phyloP scores from a whole-genome alignment of 768 basidiomycete species.

The Collybia mongolica region DNA sequence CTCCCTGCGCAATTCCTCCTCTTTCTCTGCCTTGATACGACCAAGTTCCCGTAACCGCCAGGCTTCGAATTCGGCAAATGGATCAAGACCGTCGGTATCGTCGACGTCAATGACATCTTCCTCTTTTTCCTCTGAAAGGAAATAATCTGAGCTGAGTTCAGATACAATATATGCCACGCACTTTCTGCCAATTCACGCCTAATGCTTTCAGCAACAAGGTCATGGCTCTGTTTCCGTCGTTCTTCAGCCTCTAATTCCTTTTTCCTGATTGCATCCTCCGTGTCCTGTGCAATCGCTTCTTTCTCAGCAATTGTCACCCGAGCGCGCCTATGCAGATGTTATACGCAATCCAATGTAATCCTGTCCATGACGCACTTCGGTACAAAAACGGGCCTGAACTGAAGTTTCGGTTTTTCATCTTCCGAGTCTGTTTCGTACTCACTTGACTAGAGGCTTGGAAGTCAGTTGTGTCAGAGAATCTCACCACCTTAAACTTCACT shows the following conservation, averaged over 20 bases:
- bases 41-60: slow-evolving; percentile 93
- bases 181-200: slow-evolving; percentile 89
- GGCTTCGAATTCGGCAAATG: slow-evolving; percentile 87
- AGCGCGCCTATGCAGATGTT: slow-evolving; percentile 53
- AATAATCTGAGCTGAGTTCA: slow-evolving; percentile 2
- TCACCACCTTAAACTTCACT: slow-evolving; percentile 9
- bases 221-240: slow-evolving; percentile 84
- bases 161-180: slow-evolving; percentile 34
- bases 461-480: too few species aligned
- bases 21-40: slow-evolving; percentile 94
- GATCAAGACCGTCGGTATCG: slow-evolving; percentile 92
- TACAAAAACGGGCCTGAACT: slow-evolving; percentile 92
- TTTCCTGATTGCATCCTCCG: slow-evolving; percentile 69
- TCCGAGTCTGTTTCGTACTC: slow-evolving; percentile 84
- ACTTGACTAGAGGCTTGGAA: slow-evolving; percentile 57
- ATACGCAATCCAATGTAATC: background rate
- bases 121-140: slow-evolving; percentile 77
- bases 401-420: slow-evolving; percentile 70
- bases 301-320: slow-evolving; percentile 70
- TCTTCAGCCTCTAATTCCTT: slow-evolving; percentile 80
- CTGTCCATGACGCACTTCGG: slow-evolving; percentile 67
- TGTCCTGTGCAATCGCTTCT: slow-evolving; percentile 65
- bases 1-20: slow-evolving; percentile 78
- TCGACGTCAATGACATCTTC: slow-evolving; percentile 85
- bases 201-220: slow-evolving; percentile 94